Evolutionary conservation across 441 rosid genomes (phyloP).

Genomic region (Croton setiger): DNA sequence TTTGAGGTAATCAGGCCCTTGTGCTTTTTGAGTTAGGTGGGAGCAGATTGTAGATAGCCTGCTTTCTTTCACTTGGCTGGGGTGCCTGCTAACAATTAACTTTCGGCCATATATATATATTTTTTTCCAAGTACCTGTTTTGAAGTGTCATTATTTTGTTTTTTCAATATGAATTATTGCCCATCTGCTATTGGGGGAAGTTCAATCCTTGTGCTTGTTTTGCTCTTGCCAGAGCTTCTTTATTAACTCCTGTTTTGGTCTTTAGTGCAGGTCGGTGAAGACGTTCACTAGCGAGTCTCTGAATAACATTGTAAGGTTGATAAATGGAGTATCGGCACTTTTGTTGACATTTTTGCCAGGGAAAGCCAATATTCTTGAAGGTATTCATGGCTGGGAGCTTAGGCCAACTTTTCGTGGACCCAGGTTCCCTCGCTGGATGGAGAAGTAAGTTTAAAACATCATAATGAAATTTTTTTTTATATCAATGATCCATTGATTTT

Average conservation of each 20-base stretch:
- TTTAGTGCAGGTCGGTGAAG: constrained; percentile 85
- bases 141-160: no score
- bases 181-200: no score
- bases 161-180: neutral
- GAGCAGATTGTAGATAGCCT: no score
- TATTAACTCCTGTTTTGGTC: constrained; percentile 21
- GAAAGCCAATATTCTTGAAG: constrained; percentile 72
- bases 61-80: no score
- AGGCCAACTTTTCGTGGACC: constrained; percentile 90
- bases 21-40: no score
- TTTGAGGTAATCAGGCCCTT: no score
- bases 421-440: constrained; percentile 93
- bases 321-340: constrained; percentile 86
- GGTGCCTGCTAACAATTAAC: no score
- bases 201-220: neutral
- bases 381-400: constrained; percentile 94
- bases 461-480: neutral
- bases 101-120: no score
- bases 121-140: no score
- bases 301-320: constrained; percentile 70
- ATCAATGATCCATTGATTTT: neutral
- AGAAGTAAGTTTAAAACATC: constrained; percentile 42
- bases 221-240: neutral
- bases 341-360: constrained; percentile 73
- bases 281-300: constrained; percentile 79